Evolutionary conservation across 257 asterid genomes (phyloP).

Genomic region (Nicotiana attenuata): DNA sequence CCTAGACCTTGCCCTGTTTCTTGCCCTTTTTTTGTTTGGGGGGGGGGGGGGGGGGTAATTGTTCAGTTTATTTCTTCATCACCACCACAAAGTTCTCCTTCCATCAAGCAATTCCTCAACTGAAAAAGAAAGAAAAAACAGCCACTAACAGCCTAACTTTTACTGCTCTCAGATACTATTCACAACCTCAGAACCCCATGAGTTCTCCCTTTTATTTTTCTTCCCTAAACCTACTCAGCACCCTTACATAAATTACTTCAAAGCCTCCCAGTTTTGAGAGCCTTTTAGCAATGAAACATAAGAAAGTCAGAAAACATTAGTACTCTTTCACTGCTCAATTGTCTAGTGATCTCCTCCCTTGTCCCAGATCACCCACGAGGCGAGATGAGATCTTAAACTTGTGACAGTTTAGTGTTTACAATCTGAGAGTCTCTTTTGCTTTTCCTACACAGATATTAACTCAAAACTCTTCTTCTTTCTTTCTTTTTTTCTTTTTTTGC

Average conservation of each 20-base stretch:
- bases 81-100: background rate
- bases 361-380: slow-evolving; percentile 1
- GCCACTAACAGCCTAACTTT: background rate
- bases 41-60: background rate
- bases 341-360: background rate
- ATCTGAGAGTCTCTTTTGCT: background rate
- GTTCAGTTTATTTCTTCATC: background rate
- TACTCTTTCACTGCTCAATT: background rate
- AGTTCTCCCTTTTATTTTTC: background rate
- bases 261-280: background rate
- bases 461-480: background rate
- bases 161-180: background rate
- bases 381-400: background rate
- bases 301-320: background rate
- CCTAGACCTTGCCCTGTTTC: background rate
- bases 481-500: background rate
- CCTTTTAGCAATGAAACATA: background rate
- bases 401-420: background rate
- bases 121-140: background rate
- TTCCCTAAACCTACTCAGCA: slow-evolving; percentile 3
- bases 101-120: background rate
- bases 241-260: background rate
- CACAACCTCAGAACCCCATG: slow-evolving; percentile 1
- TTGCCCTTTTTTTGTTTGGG: background rate
- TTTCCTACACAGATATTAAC: background rate